Base-by-base conservation (phyloP, 345 rosid genomes). In the Euphorbia peplus region DNA sequence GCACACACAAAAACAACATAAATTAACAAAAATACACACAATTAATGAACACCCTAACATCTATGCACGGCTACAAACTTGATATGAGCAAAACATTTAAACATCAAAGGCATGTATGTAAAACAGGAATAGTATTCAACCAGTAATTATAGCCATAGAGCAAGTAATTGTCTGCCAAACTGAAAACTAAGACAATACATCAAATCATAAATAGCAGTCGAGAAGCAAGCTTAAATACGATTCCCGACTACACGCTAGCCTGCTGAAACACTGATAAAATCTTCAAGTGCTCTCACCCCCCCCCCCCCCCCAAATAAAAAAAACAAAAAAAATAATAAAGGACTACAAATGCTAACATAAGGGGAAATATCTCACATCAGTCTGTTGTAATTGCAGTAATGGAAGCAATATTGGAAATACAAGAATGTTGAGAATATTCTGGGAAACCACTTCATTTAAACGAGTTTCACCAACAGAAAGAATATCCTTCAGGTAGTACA, bases 401-500 rank as follows among this genome's bases (percentile, higher is more conserved):
- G 85, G 78, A 68, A 80, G 75, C 75, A 86, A 76, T 70, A 80
- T 69, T 15, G 90, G 93, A 56, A 81, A 63, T 57, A 86, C 79
- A 50, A 88, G 83, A 48, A 78, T 66, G 70, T 62, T 56, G 63
- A 84, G 80, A 80, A 88, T 82, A 70, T 79, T 78, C 64, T 75
- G 79, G 54, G 69, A 24, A 72, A 88, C 83, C 47, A 75, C 81
- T 78, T 77, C 75, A 71, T 73, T 69, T 76, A 88, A 70, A 64
- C 64, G 66, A 56, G 84, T 64, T 32, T 83, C 81, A 2, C 86
- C 87, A 76, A 86, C 76, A 19, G 66, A 79, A 64, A 83, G 74
- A 63, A 87, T 71, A 79, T 87, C 92, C 82, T 85, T 85, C 15
- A 83, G 78, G 80, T 86, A 86, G 85, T 84, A 88, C 26, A 88